Percentiles rank a stretch among this genome's conserved stretches.
Conservation (phyloP, 139 green algal species). For the Tetraselmis striata region DNA sequence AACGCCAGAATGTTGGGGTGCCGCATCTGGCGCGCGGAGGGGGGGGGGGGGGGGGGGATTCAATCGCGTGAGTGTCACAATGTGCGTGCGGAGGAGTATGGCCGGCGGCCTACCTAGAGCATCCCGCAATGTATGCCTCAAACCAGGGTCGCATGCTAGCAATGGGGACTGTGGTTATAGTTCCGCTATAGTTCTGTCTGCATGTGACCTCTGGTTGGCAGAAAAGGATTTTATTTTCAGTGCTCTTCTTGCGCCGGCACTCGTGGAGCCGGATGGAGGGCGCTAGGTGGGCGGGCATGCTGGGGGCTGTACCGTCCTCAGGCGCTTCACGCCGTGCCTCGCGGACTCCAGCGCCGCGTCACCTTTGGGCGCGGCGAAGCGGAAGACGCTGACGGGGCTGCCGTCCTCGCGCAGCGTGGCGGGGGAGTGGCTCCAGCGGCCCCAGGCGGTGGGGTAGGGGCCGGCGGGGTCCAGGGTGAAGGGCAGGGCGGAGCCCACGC, state of each 20-base stretch:
- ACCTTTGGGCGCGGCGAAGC: constrained; percentile 33
- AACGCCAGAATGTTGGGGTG: constrained; percentile 81
- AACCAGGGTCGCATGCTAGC: neutral
- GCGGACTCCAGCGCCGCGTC: constrained; percentile 41
- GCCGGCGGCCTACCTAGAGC: neutral
- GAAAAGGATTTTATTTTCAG: neutral
- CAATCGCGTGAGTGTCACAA: neutral
- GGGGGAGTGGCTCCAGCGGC: constrained; percentile 62
- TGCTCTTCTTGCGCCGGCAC: too few relatives aligned
- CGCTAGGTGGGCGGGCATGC: too few relatives aligned
- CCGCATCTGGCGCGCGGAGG: too few relatives aligned
- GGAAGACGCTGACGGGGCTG: constrained; percentile 68
- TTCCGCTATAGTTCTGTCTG: neutral
- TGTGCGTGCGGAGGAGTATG: neutral
- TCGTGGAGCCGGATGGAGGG: too few relatives aligned
- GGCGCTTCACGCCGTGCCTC: constrained; percentile 70
- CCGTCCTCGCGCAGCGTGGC: constrained; percentile 60
- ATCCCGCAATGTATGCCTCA: neutral
- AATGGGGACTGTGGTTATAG: neutral
- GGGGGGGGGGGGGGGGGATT: too few relatives aligned
- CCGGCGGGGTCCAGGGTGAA: neutral
- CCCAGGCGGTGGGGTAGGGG: constrained; percentile 43
- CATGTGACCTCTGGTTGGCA: too few relatives aligned
- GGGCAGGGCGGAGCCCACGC: neutral
- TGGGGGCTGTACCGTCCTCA: constrained; percentile 54